Base-by-base conservation (phyloP, 305 asterid genomes). In the Coffea humblotiana region DNA sequence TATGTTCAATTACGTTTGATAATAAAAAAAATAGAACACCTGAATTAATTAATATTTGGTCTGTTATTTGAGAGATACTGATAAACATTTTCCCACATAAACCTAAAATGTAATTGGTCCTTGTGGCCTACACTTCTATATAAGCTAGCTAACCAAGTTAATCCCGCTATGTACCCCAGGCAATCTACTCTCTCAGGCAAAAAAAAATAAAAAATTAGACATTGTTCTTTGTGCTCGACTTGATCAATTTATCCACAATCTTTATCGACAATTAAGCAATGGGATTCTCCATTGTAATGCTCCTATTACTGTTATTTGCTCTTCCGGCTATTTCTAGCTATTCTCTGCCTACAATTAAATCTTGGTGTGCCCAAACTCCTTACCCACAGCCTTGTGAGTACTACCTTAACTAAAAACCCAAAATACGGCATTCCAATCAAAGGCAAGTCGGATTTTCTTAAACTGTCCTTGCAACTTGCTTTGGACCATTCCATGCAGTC, bases 371-470 rank as follows among this genome's bases (percentile, higher is more conserved):
- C 21, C 60, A 51, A 43, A 63, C 61, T 25, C 71, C 79, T 5
- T 63, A 63, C 45, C 79, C 79, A 11, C 61, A 43, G 21, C 18
- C 37, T 14, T 76, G 79, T 56, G 16, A 9, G 40, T 45, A 69
- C 16, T 14, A 10, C 18, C 18, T 63, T 27, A 8, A 21, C 19
- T 0, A 29, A 29, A 27, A 76, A 88, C 86, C 19, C 80, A 8
- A 66, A 65, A 49, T 21, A 47, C 11, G 18, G 51, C 65, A 15
- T 27, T 25, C 78, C 82, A n/a, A 48, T 72, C 19, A 61, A 72
- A 8, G 54, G 66, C 29, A 79, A 72, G 63, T 49, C 78, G 0
- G 69, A 79, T 21, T 74, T 66, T 27, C 78, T 73, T 25, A 72
- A 27, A 3, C 4, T 8, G 6, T 79, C 75, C 23, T 25, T 79